Percentiles rank a stretch among this genome's conserved stretches.
Evolutionary conservation across 352 stramenopile species (phyloP).

Genomic region (Phytophthora multivora): DNA sequence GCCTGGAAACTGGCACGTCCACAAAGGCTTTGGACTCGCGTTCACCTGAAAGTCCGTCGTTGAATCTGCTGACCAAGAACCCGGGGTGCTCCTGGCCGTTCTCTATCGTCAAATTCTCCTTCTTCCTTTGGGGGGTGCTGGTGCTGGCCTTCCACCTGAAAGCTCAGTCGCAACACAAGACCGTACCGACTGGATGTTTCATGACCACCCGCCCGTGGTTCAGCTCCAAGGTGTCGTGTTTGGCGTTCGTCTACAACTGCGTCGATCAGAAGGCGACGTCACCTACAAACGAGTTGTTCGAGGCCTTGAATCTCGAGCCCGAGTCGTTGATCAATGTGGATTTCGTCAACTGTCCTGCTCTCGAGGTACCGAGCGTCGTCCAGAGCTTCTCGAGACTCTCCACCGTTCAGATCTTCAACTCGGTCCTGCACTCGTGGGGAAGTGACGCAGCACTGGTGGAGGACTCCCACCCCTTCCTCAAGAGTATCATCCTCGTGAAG

Average conservation of each 20-base stretch:
- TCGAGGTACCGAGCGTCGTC: constrained; percentile 20
- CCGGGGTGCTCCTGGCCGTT: constrained; percentile 11
- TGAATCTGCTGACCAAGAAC: background rate
- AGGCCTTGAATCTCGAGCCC: constrained; percentile 18
- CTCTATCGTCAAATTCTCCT: constrained; percentile 10
- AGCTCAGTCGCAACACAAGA: constrained; percentile 23
- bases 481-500: constrained; percentile 22
- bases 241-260: constrained; percentile 28
- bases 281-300: constrained; percentile 19
- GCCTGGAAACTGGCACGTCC: constrained; percentile 9
- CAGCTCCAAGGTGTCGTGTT: constrained; percentile 24
- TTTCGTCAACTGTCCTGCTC: constrained; percentile 26
- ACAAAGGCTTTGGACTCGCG: constrained; percentile 21
- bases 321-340: constrained; percentile 18
- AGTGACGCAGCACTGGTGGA: constrained; percentile 17
- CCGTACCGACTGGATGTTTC: constrained; percentile 18
- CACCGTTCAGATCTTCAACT: constrained; percentile 28
- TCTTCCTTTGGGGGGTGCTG: constrained; percentile 20
- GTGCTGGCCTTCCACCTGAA: constrained; percentile 26
- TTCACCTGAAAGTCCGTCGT: constrained; percentile 2
- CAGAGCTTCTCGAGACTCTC: constrained; percentile 16
- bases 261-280: constrained; percentile 11
- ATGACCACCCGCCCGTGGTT: constrained; percentile 23
- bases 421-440: constrained; percentile 21
- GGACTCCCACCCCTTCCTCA: constrained; percentile 10